Evolutionary conservation across 2,329 filamentous ascomycete species (phyloP).

Genomic region (Aspergillus ustus): DNA sequence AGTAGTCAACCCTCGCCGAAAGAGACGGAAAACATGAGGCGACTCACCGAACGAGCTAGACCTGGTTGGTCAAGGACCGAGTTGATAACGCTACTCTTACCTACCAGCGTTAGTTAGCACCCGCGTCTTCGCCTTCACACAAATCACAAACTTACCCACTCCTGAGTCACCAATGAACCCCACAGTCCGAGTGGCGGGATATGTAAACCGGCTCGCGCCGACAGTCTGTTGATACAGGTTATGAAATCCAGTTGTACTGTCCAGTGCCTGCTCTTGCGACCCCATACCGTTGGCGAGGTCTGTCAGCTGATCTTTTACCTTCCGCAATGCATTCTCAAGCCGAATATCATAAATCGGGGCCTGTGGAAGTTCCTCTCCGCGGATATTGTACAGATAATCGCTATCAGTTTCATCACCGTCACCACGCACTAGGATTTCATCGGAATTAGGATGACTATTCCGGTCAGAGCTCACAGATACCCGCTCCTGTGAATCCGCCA

Average conservation of each 20-base stretch:
- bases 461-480: not conserved
- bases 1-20: too few relatives aligned
- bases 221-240: slow-evolving; percentile 12
- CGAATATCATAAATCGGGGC: slow-evolving; percentile 16
- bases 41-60: too few relatives aligned
- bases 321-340: slow-evolving; percentile 20
- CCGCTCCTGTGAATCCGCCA: too few relatives aligned
- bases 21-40: too few relatives aligned
- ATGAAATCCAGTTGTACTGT: slow-evolving; percentile 10
- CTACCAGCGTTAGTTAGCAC: not conserved
- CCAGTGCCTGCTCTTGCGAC: not conserved
- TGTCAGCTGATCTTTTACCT: slow-evolving; percentile 13
- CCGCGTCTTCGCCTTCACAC: not conserved
- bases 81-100: too few relatives aligned
- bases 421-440: not conserved
- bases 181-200: slow-evolving; percentile 19
- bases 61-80: too few relatives aligned
- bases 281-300: slow-evolving; percentile 11
- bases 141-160: slow-evolving; percentile 14
- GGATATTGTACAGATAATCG: slow-evolving; percentile 14
- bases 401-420: not conserved
- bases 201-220: slow-evolving; percentile 17
- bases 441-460: not conserved
- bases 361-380: slow-evolving; percentile 18
- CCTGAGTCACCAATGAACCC: slow-evolving; percentile 26